phyloP scores from a whole-genome alignment of 192 early-diverging fungal species.

The Rhizophagus sp. region DNA sequence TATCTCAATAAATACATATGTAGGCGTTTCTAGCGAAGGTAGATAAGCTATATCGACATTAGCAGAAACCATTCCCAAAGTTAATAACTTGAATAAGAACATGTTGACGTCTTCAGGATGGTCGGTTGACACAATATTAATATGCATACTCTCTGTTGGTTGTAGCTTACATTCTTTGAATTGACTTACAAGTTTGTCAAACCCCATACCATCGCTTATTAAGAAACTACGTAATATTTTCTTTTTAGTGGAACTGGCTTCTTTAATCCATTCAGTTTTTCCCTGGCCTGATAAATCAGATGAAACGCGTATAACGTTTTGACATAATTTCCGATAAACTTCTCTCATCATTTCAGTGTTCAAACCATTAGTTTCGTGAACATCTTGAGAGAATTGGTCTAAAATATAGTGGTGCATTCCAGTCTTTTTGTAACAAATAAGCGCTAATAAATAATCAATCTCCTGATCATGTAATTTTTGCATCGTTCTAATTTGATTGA shows the following conservation, averaged over 20 bases:
- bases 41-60: constrained; percentile 3
- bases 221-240: constrained; percentile 1
- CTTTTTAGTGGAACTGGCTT: neutral
- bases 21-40: neutral
- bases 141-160: constrained; percentile 7
- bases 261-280: constrained; percentile 29
- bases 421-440: constrained; percentile 28
- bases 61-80: constrained; percentile 20
- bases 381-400: constrained; percentile 21
- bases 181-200: neutral
- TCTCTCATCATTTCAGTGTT: neutral
- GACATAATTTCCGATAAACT: constrained; percentile 24
- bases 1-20: constrained; percentile 23
- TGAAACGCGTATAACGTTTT: constrained; percentile 11
- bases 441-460: constrained; percentile 8
- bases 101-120: constrained; percentile 29
- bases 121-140: constrained; percentile 21
- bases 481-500: neutral
- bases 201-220: constrained; percentile 20
- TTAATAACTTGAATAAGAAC: constrained; percentile 31
- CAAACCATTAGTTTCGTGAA: constrained; percentile 2
- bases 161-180: neutral
- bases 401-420: constrained; percentile 27
- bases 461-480: neutral
- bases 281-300: constrained; percentile 28